Conservation (phyloP, 352 stramenopile genomes). For the Aphanomyces astaci region DNA sequence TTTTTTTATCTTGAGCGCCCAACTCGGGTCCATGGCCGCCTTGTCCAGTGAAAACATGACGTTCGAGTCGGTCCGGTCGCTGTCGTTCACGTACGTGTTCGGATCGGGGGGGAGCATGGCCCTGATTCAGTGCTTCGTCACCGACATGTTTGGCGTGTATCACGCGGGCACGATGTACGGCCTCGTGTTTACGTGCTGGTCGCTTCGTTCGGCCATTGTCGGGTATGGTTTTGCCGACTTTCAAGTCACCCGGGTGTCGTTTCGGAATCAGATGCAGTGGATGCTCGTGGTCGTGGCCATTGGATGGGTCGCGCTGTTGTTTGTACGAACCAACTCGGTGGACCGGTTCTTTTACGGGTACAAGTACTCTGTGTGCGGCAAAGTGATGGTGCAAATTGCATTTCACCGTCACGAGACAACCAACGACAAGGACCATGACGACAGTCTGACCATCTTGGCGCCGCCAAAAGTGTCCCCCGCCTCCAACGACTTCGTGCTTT, state of each 20-base stretch:
- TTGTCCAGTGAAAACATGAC: background rate
- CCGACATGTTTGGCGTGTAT: slow-evolving; percentile 20
- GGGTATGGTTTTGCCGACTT: slow-evolving; percentile 6
- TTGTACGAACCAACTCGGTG: slow-evolving; percentile 19
- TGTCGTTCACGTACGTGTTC: slow-evolving; percentile 17
- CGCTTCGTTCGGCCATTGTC: background rate
- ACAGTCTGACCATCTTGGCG: background rate
- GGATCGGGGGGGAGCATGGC: slow-evolving; percentile 14
- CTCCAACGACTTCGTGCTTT: background rate
- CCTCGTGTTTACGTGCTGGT: slow-evolving; percentile 7
- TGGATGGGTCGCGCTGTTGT: background rate
- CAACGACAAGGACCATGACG: background rate
- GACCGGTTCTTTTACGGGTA: slow-evolving; percentile 23
- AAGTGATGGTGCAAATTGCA: background rate
- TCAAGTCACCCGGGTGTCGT: background rate
- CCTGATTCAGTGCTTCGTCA: slow-evolving; percentile 19
- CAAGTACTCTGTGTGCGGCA: slow-evolving; percentile 12
- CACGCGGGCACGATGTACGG: slow-evolving; percentile 22
- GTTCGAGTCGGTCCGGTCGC: background rate
- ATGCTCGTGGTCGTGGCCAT: background rate
- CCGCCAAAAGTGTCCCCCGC: background rate
- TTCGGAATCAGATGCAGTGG: background rate
- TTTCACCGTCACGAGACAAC: background rate
- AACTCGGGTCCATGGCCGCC: background rate
- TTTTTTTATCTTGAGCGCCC: background rate